A percentile compares a stretch with the other conserved stretches of the same genome.
Evolutionary conservation across 805 yeast genomes (phyloP).

Genomic region (Yamadazyma sp.): DNA sequence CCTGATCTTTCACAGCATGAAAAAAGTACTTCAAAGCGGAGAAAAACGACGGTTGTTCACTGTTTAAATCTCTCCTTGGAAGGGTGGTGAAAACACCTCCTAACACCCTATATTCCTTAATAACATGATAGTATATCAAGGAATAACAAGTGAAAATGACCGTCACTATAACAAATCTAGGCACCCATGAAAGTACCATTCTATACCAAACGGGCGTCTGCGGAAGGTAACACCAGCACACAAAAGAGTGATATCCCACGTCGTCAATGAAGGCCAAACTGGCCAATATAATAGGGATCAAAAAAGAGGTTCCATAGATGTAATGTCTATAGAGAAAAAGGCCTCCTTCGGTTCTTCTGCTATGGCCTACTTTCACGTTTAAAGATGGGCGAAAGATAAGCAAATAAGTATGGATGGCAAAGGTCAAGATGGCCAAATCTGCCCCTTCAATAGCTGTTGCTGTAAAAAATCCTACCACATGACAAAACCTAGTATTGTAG

Average conservation of each 20-base stretch:
- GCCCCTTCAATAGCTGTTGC: slow-evolving; percentile 82
- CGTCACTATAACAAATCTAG: slow-evolving; percentile 67
- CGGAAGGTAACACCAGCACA: slow-evolving; percentile 81
- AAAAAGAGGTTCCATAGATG: slow-evolving; percentile 57
- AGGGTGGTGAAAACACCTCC: slow-evolving; percentile 45
- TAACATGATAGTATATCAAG: slow-evolving; percentile 71
- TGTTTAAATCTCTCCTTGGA: slow-evolving; percentile 9
- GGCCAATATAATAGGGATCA: slow-evolving; percentile 68
- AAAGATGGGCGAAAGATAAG: slow-evolving; percentile 64
- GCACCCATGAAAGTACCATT: slow-evolving; percentile 75
- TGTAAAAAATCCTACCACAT: slow-evolving; percentile 77
- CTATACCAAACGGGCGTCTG: slow-evolving; percentile 71
- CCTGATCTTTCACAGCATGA: slow-evolving; percentile 20
- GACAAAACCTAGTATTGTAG: slow-evolving; percentile 51
- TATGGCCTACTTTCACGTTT: slow-evolving; percentile 39
- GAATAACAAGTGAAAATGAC: slow-evolving; percentile 64
- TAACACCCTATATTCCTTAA: slow-evolving; percentile 56
- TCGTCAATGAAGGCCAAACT: slow-evolving; percentile 62
- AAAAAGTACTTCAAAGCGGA: slow-evolving; percentile 33
- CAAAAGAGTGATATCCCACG: slow-evolving; percentile 59
- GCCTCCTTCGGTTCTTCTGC: slow-evolving; percentile 62
- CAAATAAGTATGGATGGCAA: slow-evolving; percentile 80
- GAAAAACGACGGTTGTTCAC: slow-evolving; percentile 32
- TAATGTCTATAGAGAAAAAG: slow-evolving; percentile 55
- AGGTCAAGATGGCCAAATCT: slow-evolving; percentile 76